Base-by-base conservation (phyloP, 495 filamentous ascomycete genomes). In the Chaetomidium leptoderma region DNA sequence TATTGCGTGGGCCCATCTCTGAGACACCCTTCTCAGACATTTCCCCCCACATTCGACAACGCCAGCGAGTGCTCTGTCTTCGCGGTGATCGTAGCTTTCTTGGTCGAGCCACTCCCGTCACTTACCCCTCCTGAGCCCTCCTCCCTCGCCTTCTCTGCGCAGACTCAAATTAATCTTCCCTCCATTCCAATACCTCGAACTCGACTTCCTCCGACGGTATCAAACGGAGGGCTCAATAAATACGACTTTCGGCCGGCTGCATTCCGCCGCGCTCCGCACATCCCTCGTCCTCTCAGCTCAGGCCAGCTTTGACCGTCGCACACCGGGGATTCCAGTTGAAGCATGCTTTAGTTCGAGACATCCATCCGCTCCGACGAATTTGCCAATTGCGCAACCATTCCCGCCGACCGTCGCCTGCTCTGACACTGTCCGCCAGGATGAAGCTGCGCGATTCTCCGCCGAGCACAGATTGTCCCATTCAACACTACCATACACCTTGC, bases 281-380 rank as follows among this genome's bases (percentile, higher is more conserved):
- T 39, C 40, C 27, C 9, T 36, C 35, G 36, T 26, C 27, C 21
- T 3, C 53, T 19, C 42, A 32, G 19, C 50, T 24, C 36, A 14
- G 27, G 11, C 35, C 40, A n/a, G 16, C 6, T 24, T 49, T 45
- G 29, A 39, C 26, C 21, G 36, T 57, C 27, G 23, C 30, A 27
- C 51, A 21, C 30, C 54, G 17, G 11, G 30, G 19, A 39, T 33
- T 24, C 9, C 51, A 43, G 19, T 9, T 42, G 27, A 65, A 67
- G 63, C 51, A 67, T 65, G 65, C 52, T 53, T 50, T 67, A 64
- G 55, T 50, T 67, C 62, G 55, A 57, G 55, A 59, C 43, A 61
- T 30, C 29, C 23, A 13, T n/a, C 17, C 47, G 14, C 29, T 55
- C 42, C 50, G 52, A 57, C 49, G 17, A 60, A 54, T 63, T 58